Evolutionary conservation across 2,329 filamentous ascomycete species (phyloP).

Genomic region (Colletotrichum sp.): DNA sequence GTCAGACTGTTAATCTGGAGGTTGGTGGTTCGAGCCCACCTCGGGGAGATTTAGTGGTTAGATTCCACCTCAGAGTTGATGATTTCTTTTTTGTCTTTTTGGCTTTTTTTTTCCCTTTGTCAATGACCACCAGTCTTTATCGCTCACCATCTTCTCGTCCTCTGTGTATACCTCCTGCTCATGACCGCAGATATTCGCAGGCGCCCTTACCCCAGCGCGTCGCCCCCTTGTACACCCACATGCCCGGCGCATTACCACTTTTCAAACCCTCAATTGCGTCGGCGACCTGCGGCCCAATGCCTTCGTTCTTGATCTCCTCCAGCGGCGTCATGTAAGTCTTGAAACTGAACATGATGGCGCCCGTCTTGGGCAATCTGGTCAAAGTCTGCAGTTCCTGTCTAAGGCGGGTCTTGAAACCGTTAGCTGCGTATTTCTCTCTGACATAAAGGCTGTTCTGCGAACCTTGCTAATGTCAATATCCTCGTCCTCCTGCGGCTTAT

Average conservation of each 20-base stretch:
- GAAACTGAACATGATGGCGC: slow-evolving; percentile 58
- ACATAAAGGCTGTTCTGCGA: neutral
- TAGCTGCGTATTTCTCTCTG: neutral
- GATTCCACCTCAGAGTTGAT: neutral
- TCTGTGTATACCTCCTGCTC: too few relatives aligned
- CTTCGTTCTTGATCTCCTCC: slow-evolving; percentile 53
- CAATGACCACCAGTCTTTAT: too few relatives aligned
- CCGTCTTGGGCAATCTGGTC: slow-evolving; percentile 51
- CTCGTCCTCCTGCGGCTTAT: slow-evolving; percentile 36
- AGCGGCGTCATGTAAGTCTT: slow-evolving; percentile 60
- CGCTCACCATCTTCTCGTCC: too few relatives aligned
- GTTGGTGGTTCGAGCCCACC: slow-evolving; percentile 11
- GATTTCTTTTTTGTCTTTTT: neutral
- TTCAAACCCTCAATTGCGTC: slow-evolving; percentile 59
- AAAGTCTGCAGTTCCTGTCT: slow-evolving; percentile 57
- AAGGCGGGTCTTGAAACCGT: slow-evolving; percentile 39
- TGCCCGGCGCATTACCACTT: slow-evolving; percentile 55
- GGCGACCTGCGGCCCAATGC: slow-evolving; percentile 49
- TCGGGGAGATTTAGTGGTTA: neutral
- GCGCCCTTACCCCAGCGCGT: slow-evolving; percentile 52
- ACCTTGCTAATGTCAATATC: slow-evolving; percentile 44
- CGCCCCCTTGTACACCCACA: slow-evolving; percentile 59
- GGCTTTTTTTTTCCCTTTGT: neutral
- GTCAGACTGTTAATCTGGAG: slow-evolving; percentile 11
- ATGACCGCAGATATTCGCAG: slow-evolving; percentile 48